Conservation (phyloP, 164 flowering plant genomes). For the Brasenia schreberi region DNA sequence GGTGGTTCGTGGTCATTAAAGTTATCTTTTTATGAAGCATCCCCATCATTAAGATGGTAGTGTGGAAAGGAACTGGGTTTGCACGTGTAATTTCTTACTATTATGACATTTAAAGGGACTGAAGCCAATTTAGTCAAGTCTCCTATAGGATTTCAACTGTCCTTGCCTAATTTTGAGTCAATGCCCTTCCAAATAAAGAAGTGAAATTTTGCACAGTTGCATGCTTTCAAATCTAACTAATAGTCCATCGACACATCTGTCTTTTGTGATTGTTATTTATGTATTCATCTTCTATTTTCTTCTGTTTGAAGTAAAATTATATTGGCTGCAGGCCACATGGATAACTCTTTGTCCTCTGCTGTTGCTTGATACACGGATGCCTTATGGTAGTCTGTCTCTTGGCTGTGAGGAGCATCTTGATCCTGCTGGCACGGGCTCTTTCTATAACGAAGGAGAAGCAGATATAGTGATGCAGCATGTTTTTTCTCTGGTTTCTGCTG, state of each 20-base stretch:
- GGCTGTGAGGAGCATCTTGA: conserved; percentile 89
- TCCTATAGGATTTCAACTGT: too few relatives aligned
- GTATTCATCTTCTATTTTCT: not conserved
- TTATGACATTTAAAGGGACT: too few relatives aligned
- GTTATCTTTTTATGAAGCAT: too few relatives aligned
- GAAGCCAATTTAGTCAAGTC: too few relatives aligned
- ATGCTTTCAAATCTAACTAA: not conserved
- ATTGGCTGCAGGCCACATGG: conserved; percentile 70
- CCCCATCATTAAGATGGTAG: too few relatives aligned
- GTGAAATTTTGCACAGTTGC: not conserved
- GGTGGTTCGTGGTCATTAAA: too few relatives aligned
- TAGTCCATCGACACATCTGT: not conserved
- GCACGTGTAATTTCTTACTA: too few relatives aligned
- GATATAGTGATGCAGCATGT: conserved; percentile 83
- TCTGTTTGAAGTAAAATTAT: not conserved
- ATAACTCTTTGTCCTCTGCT: conserved; percentile 83
- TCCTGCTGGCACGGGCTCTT: conserved; percentile 93
- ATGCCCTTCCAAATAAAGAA: not conserved
- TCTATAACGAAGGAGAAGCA: conserved; percentile 93
- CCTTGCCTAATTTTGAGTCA: too few relatives aligned
- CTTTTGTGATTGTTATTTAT: not conserved
- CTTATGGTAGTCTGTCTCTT: conserved; percentile 75
- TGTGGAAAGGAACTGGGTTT: too few relatives aligned
- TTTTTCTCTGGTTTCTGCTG: conserved; percentile 58
- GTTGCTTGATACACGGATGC: conserved; percentile 87